A percentile compares a stretch with the other conserved stretches of the same genome.
Conservation (phyloP, 176 grass and related monocot species). For the Sorghum bicolor region DNA sequence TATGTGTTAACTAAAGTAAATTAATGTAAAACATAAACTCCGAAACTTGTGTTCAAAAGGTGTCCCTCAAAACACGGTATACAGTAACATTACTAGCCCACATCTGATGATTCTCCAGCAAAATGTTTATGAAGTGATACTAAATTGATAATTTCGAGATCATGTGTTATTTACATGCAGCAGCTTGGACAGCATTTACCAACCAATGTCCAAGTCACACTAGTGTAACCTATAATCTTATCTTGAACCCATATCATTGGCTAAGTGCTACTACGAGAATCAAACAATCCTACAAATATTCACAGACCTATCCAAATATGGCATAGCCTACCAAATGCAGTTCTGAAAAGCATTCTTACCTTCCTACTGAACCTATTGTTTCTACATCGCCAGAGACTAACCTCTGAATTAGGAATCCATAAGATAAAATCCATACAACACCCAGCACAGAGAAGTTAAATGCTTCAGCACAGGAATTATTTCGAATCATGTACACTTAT, state of each 20-base stretch:
- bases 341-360: neutral
- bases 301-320: neutral
- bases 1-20: neutral
- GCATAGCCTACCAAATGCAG: neutral
- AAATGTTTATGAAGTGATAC: conserved; percentile 1
- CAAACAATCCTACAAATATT: neutral
- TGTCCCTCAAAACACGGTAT: neutral
- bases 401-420: neutral
- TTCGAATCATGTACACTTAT: neutral
- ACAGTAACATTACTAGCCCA: neutral
- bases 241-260: neutral
- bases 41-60: neutral
- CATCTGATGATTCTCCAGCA: neutral
- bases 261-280: neutral
- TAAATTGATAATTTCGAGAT: neutral
- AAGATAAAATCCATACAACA: neutral
- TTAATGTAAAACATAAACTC: conserved; percentile 3
- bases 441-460: neutral
- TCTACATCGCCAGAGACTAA: neutral
- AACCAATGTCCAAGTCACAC: neutral
- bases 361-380: neutral
- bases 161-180: neutral
- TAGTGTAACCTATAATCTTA: neutral
- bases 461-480: neutral
- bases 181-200: neutral